Base-by-base conservation (phyloP, 2,329 filamentous ascomycete species). In the Piedraia hortae region DNA sequence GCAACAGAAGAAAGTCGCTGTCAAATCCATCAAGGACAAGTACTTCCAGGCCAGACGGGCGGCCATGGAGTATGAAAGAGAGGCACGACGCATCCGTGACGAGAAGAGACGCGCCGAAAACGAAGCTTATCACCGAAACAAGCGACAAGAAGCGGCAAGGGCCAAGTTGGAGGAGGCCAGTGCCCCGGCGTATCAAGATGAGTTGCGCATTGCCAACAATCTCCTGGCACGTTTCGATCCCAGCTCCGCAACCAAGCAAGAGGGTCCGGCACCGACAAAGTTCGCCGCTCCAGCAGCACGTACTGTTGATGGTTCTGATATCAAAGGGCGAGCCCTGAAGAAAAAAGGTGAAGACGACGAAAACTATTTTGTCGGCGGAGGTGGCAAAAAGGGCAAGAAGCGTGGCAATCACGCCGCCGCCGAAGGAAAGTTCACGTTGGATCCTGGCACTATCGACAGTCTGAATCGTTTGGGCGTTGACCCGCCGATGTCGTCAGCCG, bases 221-320 rank as follows among this genome's bases (percentile, higher is more conserved):
- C 58, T 97, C 20, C 73, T 93, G 35, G 67, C 69, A 34, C 82
- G 82, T 59, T 82, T 93, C 34, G 80, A 93, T 46, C 82, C 82
- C 2, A 61, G 63, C 27, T 50, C 53, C 16, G 45, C 51, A 13
- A 48, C 54, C 14, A 54, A 58, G 42, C 74, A 71, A 49, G 74
- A 71, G 52, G 61, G 39, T 2, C 32, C 44, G 10, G 45, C 46
- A 20, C 56, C 66, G 32, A 68, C 67, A 44, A 68, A 71, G 39
- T 71, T 89, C 41, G 64, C 67, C 24, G 78, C 82, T 24, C 59
- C 72, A 35, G 63, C 73, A 23, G 64, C 68, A 41, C 71, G 85
- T 40, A 89, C 69, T 29, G 72, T 93, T 12, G 77, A 90, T 36
- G 70, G 66, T 37, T 57, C 67, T n/a, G 67, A 56, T 25, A 59